These are phyloP conservation scores for Fraxinus pennsylvanica DNA, from an alignment of 257 asterid species.

Conservation along the genomic window DNA sequence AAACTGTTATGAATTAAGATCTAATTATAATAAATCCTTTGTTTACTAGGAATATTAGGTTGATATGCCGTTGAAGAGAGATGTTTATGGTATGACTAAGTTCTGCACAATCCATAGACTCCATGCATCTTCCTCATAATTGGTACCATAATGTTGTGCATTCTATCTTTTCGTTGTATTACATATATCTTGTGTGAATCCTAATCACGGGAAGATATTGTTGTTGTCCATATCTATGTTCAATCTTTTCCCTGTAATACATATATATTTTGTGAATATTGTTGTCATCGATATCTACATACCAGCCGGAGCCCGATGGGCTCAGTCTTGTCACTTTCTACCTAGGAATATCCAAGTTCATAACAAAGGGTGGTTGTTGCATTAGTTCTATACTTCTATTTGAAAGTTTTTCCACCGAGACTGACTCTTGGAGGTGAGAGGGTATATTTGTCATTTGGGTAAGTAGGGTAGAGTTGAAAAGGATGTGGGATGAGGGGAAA, in stretches of 20 bases:
- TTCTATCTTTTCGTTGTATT: slow-evolving; percentile 17
- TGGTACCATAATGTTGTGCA: slow-evolving; percentile 24
- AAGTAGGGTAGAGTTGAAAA: slow-evolving; percentile 20
- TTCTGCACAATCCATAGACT: slow-evolving; percentile 24
- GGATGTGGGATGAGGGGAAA: background rate
- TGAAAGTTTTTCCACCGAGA: slow-evolving; percentile 57
- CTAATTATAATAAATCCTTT: too few relatives aligned
- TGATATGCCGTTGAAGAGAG: background rate
- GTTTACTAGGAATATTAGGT: too few relatives aligned
- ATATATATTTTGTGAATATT: slow-evolving; percentile 24
- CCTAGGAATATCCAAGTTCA: slow-evolving; percentile 26
- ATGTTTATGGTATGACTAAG: slow-evolving; percentile 9
- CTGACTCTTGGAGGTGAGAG: slow-evolving; percentile 33
- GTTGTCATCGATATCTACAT: too few relatives aligned
- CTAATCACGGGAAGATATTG: slow-evolving; percentile 17
- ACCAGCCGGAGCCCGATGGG: slow-evolving; percentile 29
- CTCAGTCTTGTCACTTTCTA: slow-evolving; percentile 45
- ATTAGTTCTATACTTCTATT: slow-evolving; percentile 28
- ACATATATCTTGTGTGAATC: slow-evolving; percentile 26
- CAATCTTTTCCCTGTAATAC: slow-evolving; percentile 16
- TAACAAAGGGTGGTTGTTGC: slow-evolving; percentile 33
- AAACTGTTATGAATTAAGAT: too few relatives aligned
- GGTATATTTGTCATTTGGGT: slow-evolving; percentile 35
- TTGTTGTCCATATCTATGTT: background rate
- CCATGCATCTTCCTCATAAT: slow-evolving; percentile 24